Percentiles rank a stretch among this genome's conserved stretches.
phyloP scores from a whole-genome alignment of 2,329 filamentous ascomycete genomes.

The Cryoendolithus antarcticus region DNA sequence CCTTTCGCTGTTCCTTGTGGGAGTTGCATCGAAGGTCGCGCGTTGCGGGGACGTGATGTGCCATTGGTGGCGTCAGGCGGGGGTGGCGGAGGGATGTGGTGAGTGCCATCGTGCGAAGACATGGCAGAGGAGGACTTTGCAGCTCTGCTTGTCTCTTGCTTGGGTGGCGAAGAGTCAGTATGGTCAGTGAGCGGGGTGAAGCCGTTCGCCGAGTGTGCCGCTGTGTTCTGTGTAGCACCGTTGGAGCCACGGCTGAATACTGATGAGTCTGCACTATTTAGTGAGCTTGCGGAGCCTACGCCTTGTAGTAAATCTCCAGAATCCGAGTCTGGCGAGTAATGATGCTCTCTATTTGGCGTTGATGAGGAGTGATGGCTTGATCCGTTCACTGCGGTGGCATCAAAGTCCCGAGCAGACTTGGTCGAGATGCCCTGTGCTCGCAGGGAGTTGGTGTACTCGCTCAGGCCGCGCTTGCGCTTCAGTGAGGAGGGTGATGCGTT shows the following conservation, averaged over 20 bases:
- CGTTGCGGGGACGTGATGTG: constrained; percentile 29
- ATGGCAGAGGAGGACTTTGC: constrained; percentile 15
- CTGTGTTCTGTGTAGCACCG: constrained; percentile 43
- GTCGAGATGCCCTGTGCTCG: constrained; percentile 6
- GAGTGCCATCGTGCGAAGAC: constrained; percentile 14
- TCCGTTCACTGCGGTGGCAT: constrained; percentile 5
- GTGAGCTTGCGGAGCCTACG: constrained; percentile 60
- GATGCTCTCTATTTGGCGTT: constrained; percentile 7
- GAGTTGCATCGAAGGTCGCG: constrained; percentile 32
- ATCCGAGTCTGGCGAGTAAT: constrained; percentile 21
- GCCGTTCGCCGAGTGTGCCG: constrained; percentile 39
- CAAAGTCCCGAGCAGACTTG: constrained; percentile 1
- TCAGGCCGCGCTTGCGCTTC: constrained; percentile 15
- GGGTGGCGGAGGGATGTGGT: constrained; percentile 11
- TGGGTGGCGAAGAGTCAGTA: constrained; percentile 52
- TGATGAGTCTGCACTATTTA: constrained; percentile 58
- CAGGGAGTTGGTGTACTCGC: constrained; percentile 5
- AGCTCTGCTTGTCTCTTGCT: constrained; percentile 40
- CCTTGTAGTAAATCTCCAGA: constrained; percentile 56
- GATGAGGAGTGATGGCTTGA: not conserved
- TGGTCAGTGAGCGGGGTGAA: constrained; percentile 53
- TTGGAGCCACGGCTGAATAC: constrained; percentile 49
- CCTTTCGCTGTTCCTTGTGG: constrained; percentile 42
- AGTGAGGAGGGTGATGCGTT: constrained; percentile 16
- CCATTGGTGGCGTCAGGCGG: constrained; percentile 22